Conservation (phyloP, 306 rosid genomes). For the Medicago arabica region DNA sequence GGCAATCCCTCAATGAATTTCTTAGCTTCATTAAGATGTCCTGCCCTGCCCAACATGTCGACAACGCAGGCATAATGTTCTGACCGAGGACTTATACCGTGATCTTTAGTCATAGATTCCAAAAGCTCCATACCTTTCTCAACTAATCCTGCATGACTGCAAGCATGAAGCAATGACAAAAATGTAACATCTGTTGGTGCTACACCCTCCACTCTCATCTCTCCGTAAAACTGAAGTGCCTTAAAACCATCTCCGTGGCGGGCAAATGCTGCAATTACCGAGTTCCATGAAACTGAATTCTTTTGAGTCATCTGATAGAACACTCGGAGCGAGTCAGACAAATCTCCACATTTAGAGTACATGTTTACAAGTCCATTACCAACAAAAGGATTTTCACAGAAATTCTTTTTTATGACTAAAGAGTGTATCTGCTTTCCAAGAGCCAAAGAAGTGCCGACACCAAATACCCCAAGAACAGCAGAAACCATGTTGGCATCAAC, state of each 20-base stretch:
- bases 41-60: constrained; percentile 93
- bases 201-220: constrained; percentile 63
- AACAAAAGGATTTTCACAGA: constrained; percentile 66
- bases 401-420: constrained; percentile 63
- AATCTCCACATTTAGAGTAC: constrained; percentile 89
- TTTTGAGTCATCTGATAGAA: constrained; percentile 60
- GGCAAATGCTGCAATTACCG: constrained; percentile 86
- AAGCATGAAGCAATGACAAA: constrained; percentile 87
- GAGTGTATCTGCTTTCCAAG: constrained; percentile 81
- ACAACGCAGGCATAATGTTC: constrained; percentile 87
- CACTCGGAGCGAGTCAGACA: constrained; percentile 62
- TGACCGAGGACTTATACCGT: constrained; percentile 62
- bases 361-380: constrained; percentile 87
- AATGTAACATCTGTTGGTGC: constrained; percentile 75
- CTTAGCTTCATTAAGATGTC: constrained; percentile 76
- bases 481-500: constrained; percentile 77
- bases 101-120: constrained; percentile 73
- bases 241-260: constrained; percentile 78
- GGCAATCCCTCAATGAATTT: constrained; percentile 59
- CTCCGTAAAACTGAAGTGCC: constrained; percentile 69
- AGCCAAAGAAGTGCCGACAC: constrained; percentile 72
- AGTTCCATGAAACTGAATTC: constrained; percentile 84
- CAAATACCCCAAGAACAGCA: constrained; percentile 84
- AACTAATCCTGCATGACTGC: constrained; percentile 85
- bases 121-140: constrained; percentile 79